These are phyloP conservation scores for Lasiosphaeria hispida DNA, from an alignment of 495 filamentous ascomycete species.

Conservation along the genomic window DNA sequence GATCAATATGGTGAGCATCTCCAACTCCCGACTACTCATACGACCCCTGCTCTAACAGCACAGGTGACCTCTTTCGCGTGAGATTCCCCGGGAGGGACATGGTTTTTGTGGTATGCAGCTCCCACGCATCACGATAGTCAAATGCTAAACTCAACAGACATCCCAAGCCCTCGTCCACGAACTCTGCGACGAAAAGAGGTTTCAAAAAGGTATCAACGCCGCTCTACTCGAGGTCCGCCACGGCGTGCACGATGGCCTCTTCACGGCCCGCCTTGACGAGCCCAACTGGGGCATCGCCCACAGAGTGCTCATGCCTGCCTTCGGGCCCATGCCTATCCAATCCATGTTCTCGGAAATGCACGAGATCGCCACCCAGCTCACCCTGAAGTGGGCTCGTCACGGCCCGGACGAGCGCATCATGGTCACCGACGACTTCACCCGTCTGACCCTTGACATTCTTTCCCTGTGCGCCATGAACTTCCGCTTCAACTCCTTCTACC, in stretches of 20 bases:
- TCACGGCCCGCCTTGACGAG: constrained; percentile 62
- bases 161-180: constrained; percentile 59
- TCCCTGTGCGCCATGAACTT: constrained; percentile 71
- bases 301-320: constrained; percentile 62
- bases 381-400: constrained; percentile 70
- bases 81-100: constrained; percentile 12
- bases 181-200: constrained; percentile 65
- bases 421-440: constrained; percentile 70
- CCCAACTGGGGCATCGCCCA: constrained; percentile 72
- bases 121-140: not conserved
- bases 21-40: not conserved
- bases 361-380: constrained; percentile 67
- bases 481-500: constrained; percentile 75
- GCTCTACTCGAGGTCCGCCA: constrained; percentile 51
- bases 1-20: constrained; percentile 51
- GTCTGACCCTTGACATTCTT: constrained; percentile 70
- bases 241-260: constrained; percentile 64
- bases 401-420: constrained; percentile 55
- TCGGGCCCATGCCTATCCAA: constrained; percentile 68
- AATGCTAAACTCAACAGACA: not conserved
- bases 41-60: not conserved
- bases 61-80: constrained; percentile 23
- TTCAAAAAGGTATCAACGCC: constrained; percentile 52
- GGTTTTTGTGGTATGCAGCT: constrained; percentile 18
- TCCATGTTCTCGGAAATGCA: constrained; percentile 76